phyloP scores from a whole-genome alignment of 129 eudicot genomes.

The Oenanthe sinensis region DNA sequence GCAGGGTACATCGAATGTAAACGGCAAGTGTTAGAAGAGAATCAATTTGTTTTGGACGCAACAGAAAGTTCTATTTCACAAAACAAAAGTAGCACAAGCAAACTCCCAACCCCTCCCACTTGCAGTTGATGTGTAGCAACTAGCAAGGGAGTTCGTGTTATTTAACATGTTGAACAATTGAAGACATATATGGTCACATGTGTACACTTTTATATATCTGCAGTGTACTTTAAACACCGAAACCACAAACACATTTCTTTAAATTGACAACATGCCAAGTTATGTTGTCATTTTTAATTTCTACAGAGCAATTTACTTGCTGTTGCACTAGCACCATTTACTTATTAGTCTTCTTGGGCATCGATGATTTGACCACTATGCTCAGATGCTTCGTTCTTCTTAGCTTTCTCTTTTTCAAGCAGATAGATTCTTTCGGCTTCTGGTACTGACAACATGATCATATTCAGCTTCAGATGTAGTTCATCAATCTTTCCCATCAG shows the following conservation, averaged over 20 bases:
- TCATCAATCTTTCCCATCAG: constrained; percentile 74
- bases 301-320: background rate
- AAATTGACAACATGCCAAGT: background rate
- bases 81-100: no score
- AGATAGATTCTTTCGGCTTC: constrained; percentile 71
- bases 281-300: background rate
- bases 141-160: no score
- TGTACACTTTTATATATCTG: no score
- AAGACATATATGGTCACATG: no score
- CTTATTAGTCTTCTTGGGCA: background rate
- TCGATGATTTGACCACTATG: background rate
- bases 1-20: no score
- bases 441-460: constrained; percentile 60
- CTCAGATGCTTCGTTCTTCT: constrained; percentile 57
- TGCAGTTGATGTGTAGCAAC: no score
- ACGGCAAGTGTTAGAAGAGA: no score
- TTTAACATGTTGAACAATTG: no score
- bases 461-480: constrained; percentile 58
- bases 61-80: no score
- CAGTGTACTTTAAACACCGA: background rate
- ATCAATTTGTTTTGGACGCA: no score
- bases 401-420: constrained; percentile 72
- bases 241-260: background rate
- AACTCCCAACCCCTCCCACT: no score
- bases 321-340: background rate